Conservation (phyloP, 139 green algal species). For the Auxenochlorella pyrenoidosa region DNA sequence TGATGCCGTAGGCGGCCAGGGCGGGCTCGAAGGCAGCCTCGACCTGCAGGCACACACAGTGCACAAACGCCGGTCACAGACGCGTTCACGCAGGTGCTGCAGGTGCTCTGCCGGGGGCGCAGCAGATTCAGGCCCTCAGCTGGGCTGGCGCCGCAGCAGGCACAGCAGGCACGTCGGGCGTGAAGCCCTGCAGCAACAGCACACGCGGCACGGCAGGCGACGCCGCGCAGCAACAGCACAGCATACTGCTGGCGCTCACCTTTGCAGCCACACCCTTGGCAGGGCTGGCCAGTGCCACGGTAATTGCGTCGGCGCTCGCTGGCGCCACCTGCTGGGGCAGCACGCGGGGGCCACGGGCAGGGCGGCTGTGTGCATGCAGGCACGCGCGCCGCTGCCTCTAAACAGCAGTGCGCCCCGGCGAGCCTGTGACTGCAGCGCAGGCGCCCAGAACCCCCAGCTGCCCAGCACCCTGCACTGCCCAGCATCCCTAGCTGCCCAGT, state of each 20-base stretch:
- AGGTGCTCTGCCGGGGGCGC: no score
- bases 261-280: neutral
- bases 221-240: no score
- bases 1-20: conserved; percentile 15
- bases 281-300: neutral
- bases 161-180: neutral
- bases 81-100: neutral
- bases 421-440: no score
- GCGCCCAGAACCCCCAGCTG: no score
- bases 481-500: no score
- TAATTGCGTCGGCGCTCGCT: neutral
- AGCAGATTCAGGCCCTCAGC: neutral
- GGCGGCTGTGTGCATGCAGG: neutral
- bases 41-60: neutral
- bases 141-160: neutral
- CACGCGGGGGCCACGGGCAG: neutral
- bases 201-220: no score
- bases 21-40: neutral
- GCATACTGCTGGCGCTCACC: neutral
- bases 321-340: neutral
- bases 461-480: no score
- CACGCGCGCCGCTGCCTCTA: no score
- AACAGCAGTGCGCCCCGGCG: no score
- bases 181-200: no score
- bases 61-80: neutral